Evolutionary conservation across 352 stramenopile species (phyloP).

Genomic region (Saprolegnia diclina): DNA sequence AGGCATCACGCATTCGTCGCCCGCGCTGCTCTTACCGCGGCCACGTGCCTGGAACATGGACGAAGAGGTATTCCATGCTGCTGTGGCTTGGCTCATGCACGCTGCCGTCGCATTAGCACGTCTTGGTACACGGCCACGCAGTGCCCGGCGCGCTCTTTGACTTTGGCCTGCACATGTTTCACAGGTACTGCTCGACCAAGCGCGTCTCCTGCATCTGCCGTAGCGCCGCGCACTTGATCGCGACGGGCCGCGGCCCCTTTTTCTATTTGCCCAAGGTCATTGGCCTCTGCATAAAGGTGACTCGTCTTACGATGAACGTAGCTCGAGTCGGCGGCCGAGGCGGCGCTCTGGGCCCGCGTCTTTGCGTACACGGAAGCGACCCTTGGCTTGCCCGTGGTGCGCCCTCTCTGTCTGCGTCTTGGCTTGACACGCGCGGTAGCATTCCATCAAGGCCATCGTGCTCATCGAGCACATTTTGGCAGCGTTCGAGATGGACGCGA

Average conservation of each 20-base stretch:
- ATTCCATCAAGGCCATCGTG: slow-evolving; percentile 17
- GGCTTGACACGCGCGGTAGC: neutral
- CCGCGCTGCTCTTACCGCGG: slow-evolving; percentile 5
- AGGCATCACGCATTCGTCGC: neutral
- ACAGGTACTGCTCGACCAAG: slow-evolving; percentile 2
- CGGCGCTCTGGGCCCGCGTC: slow-evolving; percentile 6
- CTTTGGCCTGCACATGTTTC: slow-evolving; percentile 25
- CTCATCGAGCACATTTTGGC: slow-evolving; percentile 18
- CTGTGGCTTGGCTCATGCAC: neutral
- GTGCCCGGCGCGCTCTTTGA: slow-evolving; percentile 18
- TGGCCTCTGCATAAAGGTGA: neutral
- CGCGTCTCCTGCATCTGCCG: neutral
- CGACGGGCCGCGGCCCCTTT: slow-evolving; percentile 3
- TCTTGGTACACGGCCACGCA: slow-evolving; percentile 8
- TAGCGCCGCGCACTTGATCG: neutral
- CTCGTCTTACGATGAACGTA: neutral
- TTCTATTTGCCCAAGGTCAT: slow-evolving; percentile 21
- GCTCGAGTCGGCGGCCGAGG: slow-evolving; percentile 19
- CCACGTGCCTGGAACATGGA: slow-evolving; percentile 24
- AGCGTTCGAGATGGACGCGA: slow-evolving; percentile 24
- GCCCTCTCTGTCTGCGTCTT: too few species aligned
- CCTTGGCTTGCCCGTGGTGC: slow-evolving; percentile 6
- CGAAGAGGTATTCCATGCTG: slow-evolving; percentile 20
- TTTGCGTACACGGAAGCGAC: slow-evolving; percentile 10
- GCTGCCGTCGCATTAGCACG: neutral